Evolutionary conservation across 495 filamentous ascomycete genomes (phyloP).

Genomic region (Aspergillus asperescens): DNA sequence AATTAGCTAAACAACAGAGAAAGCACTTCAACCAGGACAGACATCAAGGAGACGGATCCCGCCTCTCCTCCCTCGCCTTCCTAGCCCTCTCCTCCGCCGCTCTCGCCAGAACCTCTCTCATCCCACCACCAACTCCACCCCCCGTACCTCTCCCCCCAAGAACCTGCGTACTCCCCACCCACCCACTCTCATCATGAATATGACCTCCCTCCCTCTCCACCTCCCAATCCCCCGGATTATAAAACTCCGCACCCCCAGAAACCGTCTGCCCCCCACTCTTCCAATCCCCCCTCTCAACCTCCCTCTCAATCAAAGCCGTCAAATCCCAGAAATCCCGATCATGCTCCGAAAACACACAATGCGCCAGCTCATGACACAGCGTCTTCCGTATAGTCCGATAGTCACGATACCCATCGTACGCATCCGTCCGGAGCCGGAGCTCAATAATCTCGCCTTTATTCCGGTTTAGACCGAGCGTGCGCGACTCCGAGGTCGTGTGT

Average conservation of each 20-base stretch:
- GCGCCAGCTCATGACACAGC: slow-evolving; percentile 90
- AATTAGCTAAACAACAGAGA: not conserved
- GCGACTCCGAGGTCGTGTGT: slow-evolving; percentile 73
- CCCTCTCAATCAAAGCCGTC: slow-evolving; percentile 75
- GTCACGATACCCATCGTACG: slow-evolving; percentile 88
- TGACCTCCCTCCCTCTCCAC: slow-evolving; percentile 44
- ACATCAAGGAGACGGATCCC: slow-evolving; percentile 7
- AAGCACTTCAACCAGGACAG: not conserved
- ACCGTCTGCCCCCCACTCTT: slow-evolving; percentile 58
- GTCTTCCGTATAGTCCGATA: slow-evolving; percentile 88
- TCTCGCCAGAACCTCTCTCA: slow-evolving; percentile 68
- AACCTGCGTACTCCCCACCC: slow-evolving; percentile 83
- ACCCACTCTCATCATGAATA: slow-evolving; percentile 70
- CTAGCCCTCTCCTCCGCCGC: slow-evolving; percentile 70
- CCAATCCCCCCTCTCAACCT: slow-evolving; percentile 79
- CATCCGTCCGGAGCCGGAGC: slow-evolving; percentile 82
- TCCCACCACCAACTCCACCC: slow-evolving; percentile 33
- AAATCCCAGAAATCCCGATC: slow-evolving; percentile 85
- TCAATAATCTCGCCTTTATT: slow-evolving; percentile 90
- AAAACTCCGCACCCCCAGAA: slow-evolving; percentile 50
- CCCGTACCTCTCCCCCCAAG: slow-evolving; percentile 52
- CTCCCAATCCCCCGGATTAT: slow-evolving; percentile 57
- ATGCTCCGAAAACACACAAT: slow-evolving; percentile 81
- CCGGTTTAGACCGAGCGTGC: slow-evolving; percentile 81
- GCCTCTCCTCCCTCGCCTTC: slow-evolving; percentile 41